Conservation (phyloP, 2,329 filamentous ascomycete species). For the Pseudogymnoascus sp. region DNA sequence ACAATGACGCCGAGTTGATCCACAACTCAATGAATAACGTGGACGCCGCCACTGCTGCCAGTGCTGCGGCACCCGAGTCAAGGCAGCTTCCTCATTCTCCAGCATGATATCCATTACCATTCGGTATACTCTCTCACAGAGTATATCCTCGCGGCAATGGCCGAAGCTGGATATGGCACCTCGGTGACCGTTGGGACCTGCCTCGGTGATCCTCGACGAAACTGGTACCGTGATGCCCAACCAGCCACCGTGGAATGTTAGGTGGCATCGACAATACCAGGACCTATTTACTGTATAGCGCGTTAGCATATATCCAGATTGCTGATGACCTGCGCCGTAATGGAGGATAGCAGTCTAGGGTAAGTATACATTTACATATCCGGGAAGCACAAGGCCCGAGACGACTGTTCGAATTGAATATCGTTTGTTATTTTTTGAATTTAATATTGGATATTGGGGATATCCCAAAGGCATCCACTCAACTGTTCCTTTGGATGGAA, state of each 20-base stretch:
- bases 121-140: slow-evolving; percentile 32
- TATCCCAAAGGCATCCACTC: neutral
- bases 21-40: slow-evolving; percentile 41
- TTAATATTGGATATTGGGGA: neutral
- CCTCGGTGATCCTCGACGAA: slow-evolving; percentile 35
- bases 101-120: slow-evolving; percentile 36
- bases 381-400: neutral
- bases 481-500: neutral
- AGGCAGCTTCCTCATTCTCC: slow-evolving; percentile 42
- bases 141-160: slow-evolving; percentile 31
- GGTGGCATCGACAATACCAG: neutral
- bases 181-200: slow-evolving; percentile 43
- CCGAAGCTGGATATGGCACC: slow-evolving; percentile 29
- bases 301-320: neutral
- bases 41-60: slow-evolving; percentile 19
- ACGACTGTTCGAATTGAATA: neutral
- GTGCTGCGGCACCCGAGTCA: slow-evolving; percentile 14
- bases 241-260: neutral
- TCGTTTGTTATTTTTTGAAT: neutral
- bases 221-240: slow-evolving; percentile 35
- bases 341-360: neutral
- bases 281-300: neutral
- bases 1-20: slow-evolving; percentile 36
- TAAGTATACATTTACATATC: neutral
- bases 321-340: neutral